Percentiles rank a stretch among this genome's conserved stretches.
Conservation (phyloP, 495 filamentous ascomycete species). For the Neurospora terricola region DNA sequence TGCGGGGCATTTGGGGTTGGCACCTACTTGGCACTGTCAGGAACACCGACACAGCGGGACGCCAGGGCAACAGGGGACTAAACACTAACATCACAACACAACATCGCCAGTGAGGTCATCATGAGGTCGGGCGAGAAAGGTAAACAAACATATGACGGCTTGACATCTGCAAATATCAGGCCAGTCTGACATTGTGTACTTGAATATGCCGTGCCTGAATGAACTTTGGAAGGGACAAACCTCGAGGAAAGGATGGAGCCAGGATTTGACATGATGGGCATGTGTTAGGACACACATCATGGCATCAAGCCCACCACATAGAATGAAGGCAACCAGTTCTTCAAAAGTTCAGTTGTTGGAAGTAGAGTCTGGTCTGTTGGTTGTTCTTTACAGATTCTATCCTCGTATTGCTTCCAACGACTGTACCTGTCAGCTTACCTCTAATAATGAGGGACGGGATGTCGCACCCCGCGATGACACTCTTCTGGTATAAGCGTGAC, state of each 20-base stretch:
- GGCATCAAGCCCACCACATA: neutral
- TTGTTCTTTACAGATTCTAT: neutral
- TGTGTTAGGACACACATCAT: neutral
- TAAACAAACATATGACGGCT: neutral
- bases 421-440: neutral
- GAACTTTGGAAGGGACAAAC: neutral
- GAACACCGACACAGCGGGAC: neutral
- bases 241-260: neutral
- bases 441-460: neutral
- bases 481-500: neutral
- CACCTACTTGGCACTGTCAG: neutral
- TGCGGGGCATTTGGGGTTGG: neutral
- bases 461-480: neutral
- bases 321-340: neutral
- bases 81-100: neutral
- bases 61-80: neutral
- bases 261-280: neutral
- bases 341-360: neutral
- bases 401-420: neutral
- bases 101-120: neutral
- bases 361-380: neutral
- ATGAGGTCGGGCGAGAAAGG: neutral
- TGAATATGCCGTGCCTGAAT: neutral
- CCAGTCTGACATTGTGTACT: neutral
- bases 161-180: neutral